Conservation (phyloP, 495 filamentous ascomycete species). For the Aspergillus sparsus region DNA sequence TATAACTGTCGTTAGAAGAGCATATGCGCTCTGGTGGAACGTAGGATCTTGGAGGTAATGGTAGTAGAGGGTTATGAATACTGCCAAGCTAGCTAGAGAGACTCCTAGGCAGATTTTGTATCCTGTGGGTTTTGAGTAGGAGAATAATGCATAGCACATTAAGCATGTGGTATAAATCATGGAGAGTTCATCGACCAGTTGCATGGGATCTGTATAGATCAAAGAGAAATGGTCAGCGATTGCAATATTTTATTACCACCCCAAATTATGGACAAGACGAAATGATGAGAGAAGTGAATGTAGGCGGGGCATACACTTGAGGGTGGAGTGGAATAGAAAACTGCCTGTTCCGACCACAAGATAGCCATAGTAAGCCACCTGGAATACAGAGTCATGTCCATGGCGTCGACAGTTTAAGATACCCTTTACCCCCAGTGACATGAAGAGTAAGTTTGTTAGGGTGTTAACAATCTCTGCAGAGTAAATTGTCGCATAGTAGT, state of each 20-base stretch:
- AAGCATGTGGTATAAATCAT: conserved; percentile 98
- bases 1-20: conserved; percentile 72
- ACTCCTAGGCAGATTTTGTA: conserved; percentile 60
- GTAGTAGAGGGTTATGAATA: conserved; percentile 90
- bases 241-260: neutral
- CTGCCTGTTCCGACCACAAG: conserved; percentile 78
- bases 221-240: conserved; percentile 21
- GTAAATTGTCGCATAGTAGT: conserved; percentile 63
- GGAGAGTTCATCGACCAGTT: conserved; percentile 90
- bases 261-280: neutral
- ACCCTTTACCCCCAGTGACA: conserved; percentile 71
- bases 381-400: conserved; percentile 71
- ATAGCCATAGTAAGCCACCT: conserved; percentile 71
- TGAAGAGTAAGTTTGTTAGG: conserved; percentile 78
- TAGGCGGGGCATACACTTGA: conserved; percentile 64
- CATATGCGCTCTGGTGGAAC: conserved; percentile 92
- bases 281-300: neutral
- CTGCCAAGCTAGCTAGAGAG: conserved; percentile 60
- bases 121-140: conserved; percentile 61
- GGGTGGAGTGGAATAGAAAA: conserved; percentile 78
- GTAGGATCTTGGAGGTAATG: conserved; percentile 88
- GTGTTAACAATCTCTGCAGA: conserved; percentile 69
- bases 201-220: conserved; percentile 78
- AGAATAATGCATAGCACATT: conserved; percentile 89
- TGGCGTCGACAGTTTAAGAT: conserved; percentile 68